These are phyloP conservation scores for Neolentinus lepideus DNA, from an alignment of 1,284 basidiomycete species.

Conservation along the genomic window DNA sequence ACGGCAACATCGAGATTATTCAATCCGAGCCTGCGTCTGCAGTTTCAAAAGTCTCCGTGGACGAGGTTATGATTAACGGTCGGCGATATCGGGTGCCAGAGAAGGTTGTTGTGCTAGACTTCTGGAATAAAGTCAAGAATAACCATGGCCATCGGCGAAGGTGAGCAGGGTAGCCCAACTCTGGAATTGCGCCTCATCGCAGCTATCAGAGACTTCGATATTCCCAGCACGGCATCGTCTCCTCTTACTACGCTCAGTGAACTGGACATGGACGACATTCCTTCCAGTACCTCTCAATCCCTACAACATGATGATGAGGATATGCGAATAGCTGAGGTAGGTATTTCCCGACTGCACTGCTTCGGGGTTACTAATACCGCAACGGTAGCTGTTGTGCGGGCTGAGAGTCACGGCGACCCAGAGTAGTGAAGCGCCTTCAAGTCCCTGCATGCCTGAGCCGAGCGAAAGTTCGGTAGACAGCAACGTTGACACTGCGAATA, in stretches of 20 bases:
- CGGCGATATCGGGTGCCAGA: slow-evolving; percentile 93
- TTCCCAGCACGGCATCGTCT: neutral
- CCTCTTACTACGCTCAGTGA: neutral
- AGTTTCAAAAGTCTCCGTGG: slow-evolving; percentile 46
- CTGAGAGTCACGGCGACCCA: neutral
- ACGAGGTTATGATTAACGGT: slow-evolving; percentile 77
- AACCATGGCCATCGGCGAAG: slow-evolving; percentile 28
- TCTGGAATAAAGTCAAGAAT: slow-evolving; percentile 82
- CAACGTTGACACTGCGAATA: neutral
- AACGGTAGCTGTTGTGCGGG: slow-evolving; percentile 26
- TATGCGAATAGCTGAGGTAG: slow-evolving; percentile 37
- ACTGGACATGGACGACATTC: slow-evolving; percentile 3
- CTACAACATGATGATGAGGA: slow-evolving; percentile 27
- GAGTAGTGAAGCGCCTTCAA: neutral
- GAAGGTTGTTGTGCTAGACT: slow-evolving; percentile 86
- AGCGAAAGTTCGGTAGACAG: neutral
- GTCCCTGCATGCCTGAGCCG: neutral
- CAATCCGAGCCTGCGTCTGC: slow-evolving; percentile 47
- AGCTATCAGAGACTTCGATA: neutral
- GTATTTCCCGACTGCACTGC: slow-evolving; percentile 2
- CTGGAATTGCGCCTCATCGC: neutral
- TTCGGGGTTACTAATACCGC: neutral
- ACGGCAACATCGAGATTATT: slow-evolving; percentile 88
- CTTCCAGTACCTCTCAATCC: slow-evolving; percentile 11
- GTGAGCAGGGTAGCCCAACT: slow-evolving; percentile 26